These are phyloP conservation scores for Avena sativa DNA, from an alignment of 176 grass and related monocot genomes.

Conservation along the genomic window DNA sequence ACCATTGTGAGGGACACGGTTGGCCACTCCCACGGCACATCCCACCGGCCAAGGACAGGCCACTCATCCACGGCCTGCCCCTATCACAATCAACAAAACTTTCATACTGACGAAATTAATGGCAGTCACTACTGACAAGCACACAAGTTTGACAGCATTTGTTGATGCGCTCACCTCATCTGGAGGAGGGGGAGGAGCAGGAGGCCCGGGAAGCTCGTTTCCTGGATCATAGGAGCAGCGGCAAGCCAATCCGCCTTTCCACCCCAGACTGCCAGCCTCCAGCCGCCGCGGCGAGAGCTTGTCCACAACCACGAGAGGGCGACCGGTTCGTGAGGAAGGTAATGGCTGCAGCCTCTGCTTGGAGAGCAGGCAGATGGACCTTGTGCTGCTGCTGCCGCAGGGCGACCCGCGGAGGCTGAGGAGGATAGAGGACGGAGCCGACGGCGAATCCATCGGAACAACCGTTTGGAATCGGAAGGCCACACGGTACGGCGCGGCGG, in stretches of 20 bases:
- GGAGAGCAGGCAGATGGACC: not conserved
- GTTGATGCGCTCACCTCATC: slow-evolving; percentile 39
- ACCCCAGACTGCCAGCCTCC: not conserved
- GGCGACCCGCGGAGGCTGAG: not conserved
- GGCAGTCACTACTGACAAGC: not conserved
- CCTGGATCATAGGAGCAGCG: slow-evolving; percentile 33
- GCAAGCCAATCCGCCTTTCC: slow-evolving; percentile 31
- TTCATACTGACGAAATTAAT: not conserved
- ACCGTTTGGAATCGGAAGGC: not conserved
- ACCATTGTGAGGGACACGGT: slow-evolving; percentile 83
- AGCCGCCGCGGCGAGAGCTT: not conserved
- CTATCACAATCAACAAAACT: slow-evolving; percentile 16
- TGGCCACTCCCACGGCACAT: slow-evolving; percentile 93
- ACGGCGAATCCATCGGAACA: slow-evolving; percentile 40
- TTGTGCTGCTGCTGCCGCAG: not conserved
- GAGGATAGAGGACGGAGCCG: not conserved
- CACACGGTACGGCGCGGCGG: not conserved
- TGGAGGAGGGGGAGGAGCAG: slow-evolving; percentile 17
- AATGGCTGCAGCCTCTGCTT: slow-evolving; percentile 16
- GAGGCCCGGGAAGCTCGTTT: slow-evolving; percentile 31
- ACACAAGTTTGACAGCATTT: slow-evolving; percentile 18
- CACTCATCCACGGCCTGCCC: slow-evolving; percentile 49
- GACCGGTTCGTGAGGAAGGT: not conserved
- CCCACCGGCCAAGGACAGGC: slow-evolving; percentile 71
- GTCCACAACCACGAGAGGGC: not conserved